Base-by-base conservation (phyloP, 106 monocot species). In the Alisma plantagoaquatica region DNA sequence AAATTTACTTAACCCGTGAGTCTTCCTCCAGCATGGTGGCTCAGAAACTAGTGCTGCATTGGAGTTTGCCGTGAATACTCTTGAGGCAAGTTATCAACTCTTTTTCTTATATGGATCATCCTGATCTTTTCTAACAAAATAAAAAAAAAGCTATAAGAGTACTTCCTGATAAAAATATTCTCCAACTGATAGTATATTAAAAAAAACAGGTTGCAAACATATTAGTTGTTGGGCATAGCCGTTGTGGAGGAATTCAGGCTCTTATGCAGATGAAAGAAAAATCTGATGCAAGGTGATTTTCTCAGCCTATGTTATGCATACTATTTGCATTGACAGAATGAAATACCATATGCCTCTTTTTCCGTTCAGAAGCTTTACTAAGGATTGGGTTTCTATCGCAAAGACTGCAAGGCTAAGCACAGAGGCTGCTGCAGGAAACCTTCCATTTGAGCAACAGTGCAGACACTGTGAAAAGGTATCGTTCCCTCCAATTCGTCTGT, bases 401-500 rank as follows among this genome's bases (percentile, higher is more conserved):
- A 92, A 83, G 79, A 83, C 66, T 61, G 86, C 92, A 61, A 79
- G 86, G 45, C 48, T 86, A 52, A 92, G 86, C 61, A 86, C 92
- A 14, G 43, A 92, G 69, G 92, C 92, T 62, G 86, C 86, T 69
- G 77, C 75, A 61, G 92, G 92, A 50, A 76, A 77, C 43, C 53
- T 77, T 33, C 79, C 62, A 59, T 92, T 92, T 69, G 92, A 92
- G 27, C 61, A 51, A 55, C 92, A 82, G 69, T 92, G 92, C 64
- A 69, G 45, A 63, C 92, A 92, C 11, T 92, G 92, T 69, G 92
- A 92, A 56, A 86, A 86, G 86, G 92, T 92, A n/a, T n/a, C n/a
- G n/a, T n/a, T n/a, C n/a, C n/a, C n/a, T n/a, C n/a, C n/a, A n/a
- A n/a, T n/a, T n/a, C n/a, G n/a, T n/a, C n/a, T n/a, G n/a, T n/a